Evolutionary conservation across 495 filamentous ascomycete species (phyloP).

Genomic region (Penicillium antarcticum): DNA sequence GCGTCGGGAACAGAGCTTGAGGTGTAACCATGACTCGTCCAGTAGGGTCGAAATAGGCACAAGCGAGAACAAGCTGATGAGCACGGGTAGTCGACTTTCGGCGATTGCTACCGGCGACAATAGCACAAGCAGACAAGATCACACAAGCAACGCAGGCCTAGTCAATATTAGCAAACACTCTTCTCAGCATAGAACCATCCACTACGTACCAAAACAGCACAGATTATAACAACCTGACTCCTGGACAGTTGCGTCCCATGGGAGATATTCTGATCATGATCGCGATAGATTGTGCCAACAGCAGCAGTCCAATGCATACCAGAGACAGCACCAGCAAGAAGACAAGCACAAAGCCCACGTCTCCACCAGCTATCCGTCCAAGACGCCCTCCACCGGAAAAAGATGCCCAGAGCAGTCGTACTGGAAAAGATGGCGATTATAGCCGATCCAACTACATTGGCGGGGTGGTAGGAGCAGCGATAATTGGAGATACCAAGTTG

Average conservation of each 20-base stretch:
- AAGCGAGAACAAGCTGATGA: slow-evolving; percentile 74
- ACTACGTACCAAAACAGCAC: slow-evolving; percentile 55
- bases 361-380: slow-evolving; percentile 83
- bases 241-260: slow-evolving; percentile 42
- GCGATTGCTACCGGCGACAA: slow-evolving; percentile 53
- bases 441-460: slow-evolving; percentile 64
- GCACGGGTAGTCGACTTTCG: slow-evolving; percentile 60
- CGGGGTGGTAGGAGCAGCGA: slow-evolving; percentile 49
- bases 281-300: slow-evolving; percentile 63
- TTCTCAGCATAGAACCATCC: neutral
- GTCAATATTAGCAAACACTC: slow-evolving; percentile 8
- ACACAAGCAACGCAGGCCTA: slow-evolving; percentile 59
- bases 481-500: slow-evolving; percentile 84
- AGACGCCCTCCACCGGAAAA: slow-evolving; percentile 71
- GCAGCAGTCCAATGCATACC: slow-evolving; percentile 89
- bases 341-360: slow-evolving; percentile 57
- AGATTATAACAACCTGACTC: slow-evolving; percentile 61
- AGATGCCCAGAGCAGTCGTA: slow-evolving; percentile 63
- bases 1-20: slow-evolving; percentile 75
- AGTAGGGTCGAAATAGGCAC: slow-evolving; percentile 70
- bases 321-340: slow-evolving; percentile 71
- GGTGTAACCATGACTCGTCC: slow-evolving; percentile 76
- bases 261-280: slow-evolving; percentile 28
- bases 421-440: slow-evolving; percentile 70
- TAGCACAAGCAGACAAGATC: slow-evolving; percentile 52